Percentiles rank a stretch among this genome's conserved stretches.
These are phyloP conservation scores for Nidularia pulvinata DNA, from an alignment of 768 basidiomycete species.

Conservation along the genomic window DNA sequence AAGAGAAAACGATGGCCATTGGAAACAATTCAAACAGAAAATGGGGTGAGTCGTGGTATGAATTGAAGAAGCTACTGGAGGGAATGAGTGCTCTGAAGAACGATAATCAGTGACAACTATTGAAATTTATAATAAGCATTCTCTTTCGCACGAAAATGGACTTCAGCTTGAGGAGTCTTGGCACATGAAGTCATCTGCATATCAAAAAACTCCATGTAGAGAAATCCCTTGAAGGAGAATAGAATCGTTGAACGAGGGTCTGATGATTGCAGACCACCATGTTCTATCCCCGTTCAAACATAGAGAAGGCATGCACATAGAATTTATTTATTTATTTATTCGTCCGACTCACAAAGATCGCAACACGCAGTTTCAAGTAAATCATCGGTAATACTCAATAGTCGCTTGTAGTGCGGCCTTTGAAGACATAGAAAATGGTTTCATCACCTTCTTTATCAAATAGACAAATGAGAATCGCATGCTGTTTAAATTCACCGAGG, in stretches of 20 bases:
- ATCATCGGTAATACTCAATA: neutral
- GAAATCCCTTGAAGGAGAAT: neutral
- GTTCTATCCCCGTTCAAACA: neutral
- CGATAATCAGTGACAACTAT: neutral
- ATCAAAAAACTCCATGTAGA: neutral
- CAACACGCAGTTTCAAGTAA: neutral
- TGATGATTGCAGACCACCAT: neutral
- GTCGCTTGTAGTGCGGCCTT: too few relatives aligned
- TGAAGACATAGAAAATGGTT: too few relatives aligned
- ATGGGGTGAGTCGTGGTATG: neutral
- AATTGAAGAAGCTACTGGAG: neutral
- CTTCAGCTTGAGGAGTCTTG: neutral
- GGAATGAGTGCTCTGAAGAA: neutral
- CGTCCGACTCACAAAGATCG: neutral
- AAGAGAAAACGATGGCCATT: slow-evolving; percentile 2
- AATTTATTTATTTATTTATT: neutral
- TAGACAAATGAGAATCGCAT: too few relatives aligned
- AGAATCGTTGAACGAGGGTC: neutral
- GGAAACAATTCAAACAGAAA: neutral
- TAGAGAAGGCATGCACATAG: neutral
- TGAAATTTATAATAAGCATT: neutral
- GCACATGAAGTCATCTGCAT: neutral
- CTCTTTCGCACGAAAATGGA: neutral
- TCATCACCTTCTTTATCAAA: too few relatives aligned
- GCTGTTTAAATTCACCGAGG: too few relatives aligned